These are phyloP conservation scores for Nasturtium officinale DNA, from an alignment of 345 rosid genomes.

Conservation along the genomic window DNA sequence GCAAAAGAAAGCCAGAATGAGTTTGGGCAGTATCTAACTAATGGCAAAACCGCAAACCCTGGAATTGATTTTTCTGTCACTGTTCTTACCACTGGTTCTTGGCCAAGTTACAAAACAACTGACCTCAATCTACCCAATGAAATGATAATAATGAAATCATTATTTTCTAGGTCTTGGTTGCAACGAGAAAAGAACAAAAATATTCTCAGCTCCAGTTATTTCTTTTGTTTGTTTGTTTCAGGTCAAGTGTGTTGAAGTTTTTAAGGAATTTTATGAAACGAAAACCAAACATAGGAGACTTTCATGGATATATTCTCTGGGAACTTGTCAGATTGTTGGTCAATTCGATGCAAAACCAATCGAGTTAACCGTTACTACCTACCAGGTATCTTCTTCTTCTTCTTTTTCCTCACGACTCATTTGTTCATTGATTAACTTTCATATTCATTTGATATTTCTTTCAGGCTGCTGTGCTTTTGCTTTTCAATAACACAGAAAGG, in stretches of 20 bases:
- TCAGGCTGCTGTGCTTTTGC: slow-evolving; percentile 62
- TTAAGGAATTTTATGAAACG: slow-evolving; percentile 47
- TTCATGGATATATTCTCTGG: slow-evolving; percentile 61
- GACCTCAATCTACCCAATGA: slow-evolving; percentile 75
- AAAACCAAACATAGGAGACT: slow-evolving; percentile 54
- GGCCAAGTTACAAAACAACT: slow-evolving; percentile 80
- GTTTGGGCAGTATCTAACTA: slow-evolving; percentile 56
- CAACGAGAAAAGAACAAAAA: background rate
- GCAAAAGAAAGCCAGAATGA: slow-evolving; percentile 63
- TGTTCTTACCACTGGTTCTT: slow-evolving; percentile 78
- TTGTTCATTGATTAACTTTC: background rate
- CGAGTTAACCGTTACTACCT: slow-evolving; percentile 56
- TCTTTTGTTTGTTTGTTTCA: background rate
- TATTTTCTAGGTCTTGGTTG: slow-evolving; percentile 7
- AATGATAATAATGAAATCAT: slow-evolving; percentile 45
- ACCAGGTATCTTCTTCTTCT: slow-evolving; percentile 49
- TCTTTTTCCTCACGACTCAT: background rate
- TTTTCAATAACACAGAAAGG: slow-evolving; percentile 68
- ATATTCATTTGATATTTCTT: background rate
- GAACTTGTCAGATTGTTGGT: slow-evolving; percentile 56
- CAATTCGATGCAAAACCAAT: slow-evolving; percentile 51
- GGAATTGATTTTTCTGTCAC: slow-evolving; percentile 73
- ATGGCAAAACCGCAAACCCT: slow-evolving; percentile 40
- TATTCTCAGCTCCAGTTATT: background rate
- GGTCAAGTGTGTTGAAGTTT: slow-evolving; percentile 56